Percentiles rank a stretch among this genome's conserved stretches.
Conservation (phyloP, 176 grass and related monocot genomes). For the Panicum miliaceum region DNA sequence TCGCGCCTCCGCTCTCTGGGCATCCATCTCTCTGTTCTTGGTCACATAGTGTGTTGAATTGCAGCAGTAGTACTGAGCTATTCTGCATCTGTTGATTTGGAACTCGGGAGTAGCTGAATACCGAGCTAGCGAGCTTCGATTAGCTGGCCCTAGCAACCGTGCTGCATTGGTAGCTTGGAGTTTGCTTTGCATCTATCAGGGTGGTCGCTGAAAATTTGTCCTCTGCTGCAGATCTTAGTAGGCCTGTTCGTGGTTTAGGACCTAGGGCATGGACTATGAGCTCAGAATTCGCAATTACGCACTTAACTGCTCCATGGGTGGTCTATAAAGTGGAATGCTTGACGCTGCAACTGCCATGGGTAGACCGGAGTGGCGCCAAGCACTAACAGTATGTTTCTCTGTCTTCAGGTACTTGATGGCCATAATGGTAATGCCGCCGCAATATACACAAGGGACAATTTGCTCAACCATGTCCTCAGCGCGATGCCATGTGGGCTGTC, state of each 20-base stretch:
- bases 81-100: slow-evolving; percentile 23
- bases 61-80: not conserved
- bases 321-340: slow-evolving; percentile 19
- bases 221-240: slow-evolving; percentile 32
- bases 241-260: slow-evolving; percentile 19
- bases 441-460: slow-evolving; percentile 95
- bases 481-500: slow-evolving; percentile 72
- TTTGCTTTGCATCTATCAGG: slow-evolving; percentile 19
- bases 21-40: not conserved
- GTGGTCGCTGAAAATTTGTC: slow-evolving; percentile 20
- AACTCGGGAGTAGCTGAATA: not conserved
- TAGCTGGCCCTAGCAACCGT: not conserved
- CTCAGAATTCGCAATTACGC: slow-evolving; percentile 5
- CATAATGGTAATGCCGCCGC: slow-evolving; percentile 93
- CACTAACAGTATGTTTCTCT: not conserved
- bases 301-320: not conserved
- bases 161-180: slow-evolving; percentile 31
- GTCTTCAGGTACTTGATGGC: slow-evolving; percentile 80
- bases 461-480: slow-evolving; percentile 82
- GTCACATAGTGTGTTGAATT: not conserved
- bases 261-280: not conserved
- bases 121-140: not conserved
- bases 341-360: not conserved
- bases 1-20: not conserved
- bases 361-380: not conserved